Evolutionary conservation across 441 rosid genomes (phyloP).

Genomic region (Biscutella auriculata): DNA sequence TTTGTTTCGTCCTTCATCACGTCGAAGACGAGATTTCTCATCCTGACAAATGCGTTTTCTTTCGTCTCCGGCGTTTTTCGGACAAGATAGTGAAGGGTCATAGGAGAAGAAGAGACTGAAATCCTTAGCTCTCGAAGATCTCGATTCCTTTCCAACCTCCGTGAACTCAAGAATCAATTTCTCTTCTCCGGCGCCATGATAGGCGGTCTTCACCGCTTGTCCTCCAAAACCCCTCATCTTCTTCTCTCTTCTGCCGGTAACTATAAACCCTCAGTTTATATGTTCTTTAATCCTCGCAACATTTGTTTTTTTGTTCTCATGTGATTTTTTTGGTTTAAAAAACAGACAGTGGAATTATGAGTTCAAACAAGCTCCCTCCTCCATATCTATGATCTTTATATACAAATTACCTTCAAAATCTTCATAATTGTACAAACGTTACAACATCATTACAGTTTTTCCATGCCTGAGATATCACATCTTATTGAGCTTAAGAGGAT

Average conservation of each 20-base stretch:
- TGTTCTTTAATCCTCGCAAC: neutral
- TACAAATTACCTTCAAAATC: slow-evolving; percentile 5
- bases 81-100: neutral
- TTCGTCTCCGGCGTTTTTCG: no score
- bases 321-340: no score
- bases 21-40: no score
- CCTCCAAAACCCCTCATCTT: no score
- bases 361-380: neutral
- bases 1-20: no score
- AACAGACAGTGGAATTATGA: no score
- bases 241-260: no score
- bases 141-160: slow-evolving; percentile 17
- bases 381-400: slow-evolving; percentile 11
- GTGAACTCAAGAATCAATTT: slow-evolving; percentile 52
- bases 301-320: neutral
- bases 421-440: neutral
- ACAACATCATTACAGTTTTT: slow-evolving; percentile 13
- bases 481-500: neutral
- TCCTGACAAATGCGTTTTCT: no score
- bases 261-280: neutral
- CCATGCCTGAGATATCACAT: neutral
- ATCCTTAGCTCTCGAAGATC: slow-evolving; percentile 32
- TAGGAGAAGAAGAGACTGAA: slow-evolving; percentile 37
- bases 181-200: slow-evolving; percentile 36
- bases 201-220: slow-evolving; percentile 21